phyloP scores from a whole-genome alignment of 106 monocot genomes.

The Acorus gramineus region DNA sequence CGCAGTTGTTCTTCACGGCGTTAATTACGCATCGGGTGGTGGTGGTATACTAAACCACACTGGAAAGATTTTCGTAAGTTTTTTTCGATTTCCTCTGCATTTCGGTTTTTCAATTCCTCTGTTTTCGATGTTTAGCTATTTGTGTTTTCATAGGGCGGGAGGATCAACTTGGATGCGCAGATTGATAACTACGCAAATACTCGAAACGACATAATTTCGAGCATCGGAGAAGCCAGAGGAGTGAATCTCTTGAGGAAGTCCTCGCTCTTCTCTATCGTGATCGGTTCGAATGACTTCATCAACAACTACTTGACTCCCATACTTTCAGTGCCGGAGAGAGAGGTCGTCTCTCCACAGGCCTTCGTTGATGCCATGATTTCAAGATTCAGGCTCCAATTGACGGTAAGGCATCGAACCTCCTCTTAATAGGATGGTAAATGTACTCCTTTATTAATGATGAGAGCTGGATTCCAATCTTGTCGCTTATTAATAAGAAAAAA shows the following conservation, averaged over 20 bases:
- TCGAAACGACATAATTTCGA: conserved; percentile 43
- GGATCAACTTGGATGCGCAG: conserved; percentile 46
- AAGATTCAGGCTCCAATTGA: conserved; percentile 29
- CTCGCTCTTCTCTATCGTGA: conserved; percentile 45
- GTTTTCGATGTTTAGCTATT: background rate
- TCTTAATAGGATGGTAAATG: background rate
- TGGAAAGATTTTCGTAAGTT: conserved; percentile 39
- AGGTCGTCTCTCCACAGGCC: conserved; percentile 15
- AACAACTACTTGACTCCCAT: conserved; percentile 69
- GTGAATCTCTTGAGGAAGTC: conserved; percentile 17
- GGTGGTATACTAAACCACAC: conserved; percentile 54
- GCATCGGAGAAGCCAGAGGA: conserved; percentile 20
- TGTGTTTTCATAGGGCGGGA: conserved; percentile 27
- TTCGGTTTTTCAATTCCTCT: too few relatives aligned
- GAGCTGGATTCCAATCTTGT: too few relatives aligned
- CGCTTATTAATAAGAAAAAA: too few relatives aligned
- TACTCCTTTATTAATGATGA: too few relatives aligned
- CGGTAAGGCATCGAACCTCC: conserved; percentile 7
- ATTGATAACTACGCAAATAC: conserved; percentile 48
- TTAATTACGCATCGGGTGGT: conserved; percentile 62
- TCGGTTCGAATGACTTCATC: conserved; percentile 75
- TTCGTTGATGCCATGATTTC: conserved; percentile 35
- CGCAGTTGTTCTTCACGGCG: conserved; percentile 26
- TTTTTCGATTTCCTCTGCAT: background rate
- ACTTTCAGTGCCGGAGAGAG: conserved; percentile 24